Evolutionary conservation across 2,329 filamentous ascomycete genomes (phyloP).

Genomic region (Spiromastix sp.): DNA sequence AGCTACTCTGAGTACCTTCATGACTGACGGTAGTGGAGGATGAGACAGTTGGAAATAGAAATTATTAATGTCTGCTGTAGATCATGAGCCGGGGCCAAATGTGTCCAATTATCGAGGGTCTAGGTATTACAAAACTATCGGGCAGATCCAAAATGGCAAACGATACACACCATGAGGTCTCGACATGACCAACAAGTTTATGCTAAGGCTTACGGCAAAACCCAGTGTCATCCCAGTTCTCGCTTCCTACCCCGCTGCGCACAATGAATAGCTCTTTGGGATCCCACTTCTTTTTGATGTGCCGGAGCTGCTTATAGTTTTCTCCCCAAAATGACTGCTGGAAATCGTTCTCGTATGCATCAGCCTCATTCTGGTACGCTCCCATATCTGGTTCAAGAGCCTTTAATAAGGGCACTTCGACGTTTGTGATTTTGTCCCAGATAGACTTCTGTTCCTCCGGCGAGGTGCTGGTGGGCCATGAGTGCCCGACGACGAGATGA

Average conservation of each 20-base stretch:
- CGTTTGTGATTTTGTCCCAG: slow-evolving; percentile 26
- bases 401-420: slow-evolving; percentile 28
- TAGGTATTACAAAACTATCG: no score
- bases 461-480: slow-evolving; percentile 17
- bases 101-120: no score
- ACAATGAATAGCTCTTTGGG: slow-evolving; percentile 37
- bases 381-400: slow-evolving; percentile 25
- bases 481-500: slow-evolving; percentile 20
- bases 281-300: slow-evolving; percentile 32
- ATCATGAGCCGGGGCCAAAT: no score
- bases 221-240: slow-evolving; percentile 16
- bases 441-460: slow-evolving; percentile 23
- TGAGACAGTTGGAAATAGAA: no score
- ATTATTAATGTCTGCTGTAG: no score
- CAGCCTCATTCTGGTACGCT: slow-evolving; percentile 32
- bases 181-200: no score
- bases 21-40: no score
- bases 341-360: slow-evolving; percentile 26
- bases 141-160: no score
- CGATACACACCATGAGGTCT: no score
- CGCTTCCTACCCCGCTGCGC: slow-evolving; percentile 40
- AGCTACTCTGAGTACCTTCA: no score
- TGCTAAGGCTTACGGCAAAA: no score
- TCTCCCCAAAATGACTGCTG: slow-evolving; percentile 31
- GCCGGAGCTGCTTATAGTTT: slow-evolving; percentile 25